Base-by-base conservation (phyloP, 805 yeast species). In the Barnettozyma siamensis region DNA sequence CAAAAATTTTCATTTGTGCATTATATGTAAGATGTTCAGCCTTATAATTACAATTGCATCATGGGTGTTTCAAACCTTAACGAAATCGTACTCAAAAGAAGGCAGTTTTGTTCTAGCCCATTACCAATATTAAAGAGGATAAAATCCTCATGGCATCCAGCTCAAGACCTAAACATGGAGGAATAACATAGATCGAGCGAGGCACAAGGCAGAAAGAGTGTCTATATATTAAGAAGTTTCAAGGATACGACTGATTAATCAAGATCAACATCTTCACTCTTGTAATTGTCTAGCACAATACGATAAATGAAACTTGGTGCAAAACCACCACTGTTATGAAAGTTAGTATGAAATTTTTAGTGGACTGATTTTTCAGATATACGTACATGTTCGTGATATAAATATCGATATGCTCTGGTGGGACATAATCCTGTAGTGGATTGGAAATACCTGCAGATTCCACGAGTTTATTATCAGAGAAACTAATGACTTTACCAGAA, bases 271-370 rank as follows among this genome's bases (percentile, higher is more conserved):
- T 93, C 98, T 54, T 83, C 88, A 40, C 81, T 77, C 62, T 84
- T 83, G 64, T 93, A 93, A 64, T 91, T 88, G 63, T 93, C 99
- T 67, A 89, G 76, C 17, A 93, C 95, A 41, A 93, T 84, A 64
- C 99, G 81, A 64, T 93, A 93, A 41, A 93, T 84, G 66, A 93
- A 93, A 54, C 91, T 87, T 35, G 99, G 98, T 20, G 98, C 86
- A 60, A 85, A 88, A 13, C 98, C 98, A 37, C 98, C 99, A 43
- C 57, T 53, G 29, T 4, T 62, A n/a, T n/a, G 53, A 43, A 7
- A 49, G 41, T 48, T 42, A 51, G 44, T 45, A 37, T 20, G 12
- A 16, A 23, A 21, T 7, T n/a, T n/a, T n/a, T n/a, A n/a, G n/a
- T n/a, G n/a, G n/a, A n/a, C n/a, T n/a, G n/a, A n/a, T n/a, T n/a